These are phyloP conservation scores for Geosmithia morbida DNA, from an alignment of 2,329 filamentous ascomycete genomes.

Conservation along the genomic window DNA sequence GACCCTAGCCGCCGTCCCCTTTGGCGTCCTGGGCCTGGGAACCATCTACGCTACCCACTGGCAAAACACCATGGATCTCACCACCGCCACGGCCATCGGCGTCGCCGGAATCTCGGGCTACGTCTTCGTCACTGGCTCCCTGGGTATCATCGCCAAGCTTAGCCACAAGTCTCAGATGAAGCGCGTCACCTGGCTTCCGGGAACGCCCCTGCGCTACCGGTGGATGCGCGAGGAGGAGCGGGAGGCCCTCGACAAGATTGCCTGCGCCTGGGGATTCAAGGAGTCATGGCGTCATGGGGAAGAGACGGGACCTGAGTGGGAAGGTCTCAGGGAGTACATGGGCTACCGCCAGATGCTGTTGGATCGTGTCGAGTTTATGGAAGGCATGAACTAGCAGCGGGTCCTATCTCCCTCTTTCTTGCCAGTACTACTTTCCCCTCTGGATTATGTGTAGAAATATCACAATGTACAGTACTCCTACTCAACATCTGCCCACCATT, in stretches of 20 bases:
- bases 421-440: neutral
- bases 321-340: conserved; percentile 69
- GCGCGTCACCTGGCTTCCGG: conserved; percentile 78
- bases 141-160: conserved; percentile 72
- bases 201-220: conserved; percentile 63
- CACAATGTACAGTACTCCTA: neutral
- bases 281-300: conserved; percentile 69
- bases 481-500: neutral
- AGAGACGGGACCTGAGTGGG: conserved; percentile 85
- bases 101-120: conserved; percentile 77
- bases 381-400: conserved; percentile 54
- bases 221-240: conserved; percentile 88
- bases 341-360: conserved; percentile 77
- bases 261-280: conserved; percentile 82
- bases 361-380: conserved; percentile 80
- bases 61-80: conserved; percentile 60
- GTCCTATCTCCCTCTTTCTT: neutral
- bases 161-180: conserved; percentile 93
- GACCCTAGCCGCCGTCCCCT: conserved; percentile 43
- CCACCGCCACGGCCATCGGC: conserved; percentile 60
- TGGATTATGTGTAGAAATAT: neutral
- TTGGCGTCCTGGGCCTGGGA: conserved; percentile 57
- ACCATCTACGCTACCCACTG: conserved; percentile 27
- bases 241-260: conserved; percentile 72
- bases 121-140: conserved; percentile 61